Percentiles rank a stretch among this genome's conserved stretches.
These are phyloP conservation scores for Hippophae tibetana DNA, from an alignment of 306 rosid species.

Conservation along the genomic window DNA sequence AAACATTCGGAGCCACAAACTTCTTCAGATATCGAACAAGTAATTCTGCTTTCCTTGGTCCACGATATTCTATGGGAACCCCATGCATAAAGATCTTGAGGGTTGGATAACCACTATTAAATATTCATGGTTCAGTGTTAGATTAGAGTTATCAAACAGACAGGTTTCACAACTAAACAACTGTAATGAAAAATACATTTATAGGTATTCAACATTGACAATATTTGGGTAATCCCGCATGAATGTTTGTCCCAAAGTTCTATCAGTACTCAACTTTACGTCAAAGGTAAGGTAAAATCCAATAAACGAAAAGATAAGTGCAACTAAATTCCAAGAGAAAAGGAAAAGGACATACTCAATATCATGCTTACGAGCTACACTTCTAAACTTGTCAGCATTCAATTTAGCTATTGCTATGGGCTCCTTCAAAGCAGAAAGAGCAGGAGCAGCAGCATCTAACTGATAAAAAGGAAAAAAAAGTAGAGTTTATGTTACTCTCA, in stretches of 20 bases:
- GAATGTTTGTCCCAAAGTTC: too few relatives aligned
- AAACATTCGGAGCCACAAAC: conserved; percentile 76
- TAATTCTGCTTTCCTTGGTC: conserved; percentile 84
- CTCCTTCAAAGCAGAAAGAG: conserved; percentile 61
- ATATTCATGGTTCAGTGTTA: conserved; percentile 8
- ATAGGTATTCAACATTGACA: too few relatives aligned
- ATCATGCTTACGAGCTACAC: conserved; percentile 56
- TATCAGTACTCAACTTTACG: conserved; percentile 1
- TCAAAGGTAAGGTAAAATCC: conserved; percentile 3
- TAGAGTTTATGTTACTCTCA: conserved; percentile 8
- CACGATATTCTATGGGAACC: conserved; percentile 56
- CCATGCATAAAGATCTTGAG: conserved; percentile 75
- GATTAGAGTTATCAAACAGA: too few relatives aligned
- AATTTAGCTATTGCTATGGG: conserved; percentile 75
- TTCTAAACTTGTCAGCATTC: conserved; percentile 69
- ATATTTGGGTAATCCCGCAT: too few relatives aligned
- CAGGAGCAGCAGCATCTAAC: conserved; percentile 91
- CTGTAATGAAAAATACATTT: too few relatives aligned
- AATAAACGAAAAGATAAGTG: conserved; percentile 6
- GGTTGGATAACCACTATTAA: conserved; percentile 71
- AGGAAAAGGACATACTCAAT: conserved; percentile 38
- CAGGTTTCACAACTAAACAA: too few relatives aligned
- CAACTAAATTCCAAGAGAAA: conserved; percentile 1
- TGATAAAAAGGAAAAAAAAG: conserved; percentile 22
- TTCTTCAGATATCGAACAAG: conserved; percentile 82